These are phyloP conservation scores for Carex myosuroides DNA, from an alignment of 176 grass and related monocot genomes.

Conservation along the genomic window DNA sequence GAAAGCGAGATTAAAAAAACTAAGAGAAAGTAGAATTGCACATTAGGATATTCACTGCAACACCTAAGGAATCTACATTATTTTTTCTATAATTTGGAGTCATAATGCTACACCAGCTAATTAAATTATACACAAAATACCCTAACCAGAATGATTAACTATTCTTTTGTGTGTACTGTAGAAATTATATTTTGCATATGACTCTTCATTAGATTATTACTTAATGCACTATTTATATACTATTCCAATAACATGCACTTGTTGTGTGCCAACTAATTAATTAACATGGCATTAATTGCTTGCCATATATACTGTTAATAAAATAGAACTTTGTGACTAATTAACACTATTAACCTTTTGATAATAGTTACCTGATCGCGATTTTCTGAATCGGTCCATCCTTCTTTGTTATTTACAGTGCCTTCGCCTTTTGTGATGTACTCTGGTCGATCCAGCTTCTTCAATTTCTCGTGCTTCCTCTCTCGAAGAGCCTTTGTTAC, in stretches of 20 bases:
- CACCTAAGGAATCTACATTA: not conserved
- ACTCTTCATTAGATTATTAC: too few relatives aligned
- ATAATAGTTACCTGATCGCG: conserved; percentile 35
- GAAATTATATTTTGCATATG: not conserved
- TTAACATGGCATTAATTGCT: not conserved
- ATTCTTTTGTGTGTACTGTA: not conserved
- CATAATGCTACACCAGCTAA: not conserved
- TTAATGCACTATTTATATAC: not conserved
- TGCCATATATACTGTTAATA: not conserved
- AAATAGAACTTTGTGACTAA: not conserved
- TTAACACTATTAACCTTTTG: not conserved
- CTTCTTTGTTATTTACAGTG: not conserved
- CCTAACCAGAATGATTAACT: not conserved
- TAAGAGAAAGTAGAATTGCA: not conserved
- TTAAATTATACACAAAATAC: not conserved
- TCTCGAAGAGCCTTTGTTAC: conserved; percentile 68
- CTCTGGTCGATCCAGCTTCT: conserved; percentile 41
- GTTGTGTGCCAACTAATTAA: conserved; percentile 13
- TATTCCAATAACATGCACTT: conserved; percentile 1
- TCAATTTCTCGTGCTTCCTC: conserved; percentile 71
- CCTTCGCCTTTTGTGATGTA: conserved; percentile 22
- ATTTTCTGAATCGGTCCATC: conserved; percentile 14
- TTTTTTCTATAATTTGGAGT: not conserved
- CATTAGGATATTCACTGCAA: not conserved
- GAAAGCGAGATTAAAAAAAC: not conserved